These are phyloP conservation scores for Zea luxurians DNA, from an alignment of 176 grass and related monocot genomes.

Conservation along the genomic window DNA sequence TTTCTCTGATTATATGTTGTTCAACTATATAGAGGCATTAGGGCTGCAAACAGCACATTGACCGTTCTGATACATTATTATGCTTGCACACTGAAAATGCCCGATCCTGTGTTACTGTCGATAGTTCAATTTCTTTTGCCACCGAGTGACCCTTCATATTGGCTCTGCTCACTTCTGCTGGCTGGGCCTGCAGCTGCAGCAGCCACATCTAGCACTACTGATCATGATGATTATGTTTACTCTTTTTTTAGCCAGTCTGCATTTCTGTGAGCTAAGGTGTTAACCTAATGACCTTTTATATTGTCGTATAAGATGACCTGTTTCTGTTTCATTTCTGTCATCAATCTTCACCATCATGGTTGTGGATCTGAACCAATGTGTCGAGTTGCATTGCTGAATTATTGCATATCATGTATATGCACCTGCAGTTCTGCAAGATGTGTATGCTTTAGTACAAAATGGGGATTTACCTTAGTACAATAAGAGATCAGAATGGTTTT, in stretches of 20 bases:
- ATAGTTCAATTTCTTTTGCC: not conserved
- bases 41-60: not conserved
- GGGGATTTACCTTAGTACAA: not conserved
- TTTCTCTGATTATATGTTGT: not conserved
- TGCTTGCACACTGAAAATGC: not conserved
- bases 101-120: not conserved
- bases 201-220: too few relatives aligned
- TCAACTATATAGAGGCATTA: not conserved
- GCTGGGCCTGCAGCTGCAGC: too few relatives aligned
- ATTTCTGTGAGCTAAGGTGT: not conserved
- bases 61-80: not conserved
- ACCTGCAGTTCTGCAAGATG: not conserved
- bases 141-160: not conserved
- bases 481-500: not conserved
- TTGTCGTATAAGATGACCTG: not conserved
- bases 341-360: not conserved
- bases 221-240: not conserved
- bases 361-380: constrained; percentile 1
- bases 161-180: not conserved
- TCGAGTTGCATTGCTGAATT: not conserved
- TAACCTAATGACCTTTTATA: constrained; percentile 10
- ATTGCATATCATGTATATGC: not conserved
- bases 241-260: not conserved
- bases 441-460: not conserved
- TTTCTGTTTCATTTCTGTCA: constrained; percentile 9